phyloP scores from a whole-genome alignment of 2,329 filamentous ascomycete species.

The Hymenoscyphus albidus region DNA sequence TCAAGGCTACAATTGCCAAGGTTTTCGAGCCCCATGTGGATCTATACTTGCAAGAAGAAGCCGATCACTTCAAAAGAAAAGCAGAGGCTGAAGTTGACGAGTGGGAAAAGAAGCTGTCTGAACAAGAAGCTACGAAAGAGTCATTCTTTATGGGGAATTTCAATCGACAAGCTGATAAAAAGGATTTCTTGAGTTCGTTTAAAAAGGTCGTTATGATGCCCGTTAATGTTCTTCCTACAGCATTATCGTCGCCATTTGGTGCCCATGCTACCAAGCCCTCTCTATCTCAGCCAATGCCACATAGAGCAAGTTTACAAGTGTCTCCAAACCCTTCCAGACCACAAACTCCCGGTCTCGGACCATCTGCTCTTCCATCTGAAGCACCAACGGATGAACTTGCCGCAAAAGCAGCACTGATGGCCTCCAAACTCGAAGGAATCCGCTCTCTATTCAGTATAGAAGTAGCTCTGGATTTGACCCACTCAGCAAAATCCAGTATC shows the following conservation, averaged over 20 bases:
- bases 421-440: constrained; percentile 89
- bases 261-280: constrained; percentile 37
- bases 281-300: constrained; percentile 24
- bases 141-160: constrained; percentile 95
- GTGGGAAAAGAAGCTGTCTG: constrained; percentile 90
- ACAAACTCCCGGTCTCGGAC: constrained; percentile 45
- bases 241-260: constrained; percentile 45
- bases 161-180: constrained; percentile 91
- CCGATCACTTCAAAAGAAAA: constrained; percentile 75
- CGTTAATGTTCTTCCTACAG: constrained; percentile 78
- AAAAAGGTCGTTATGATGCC: constrained; percentile 99
- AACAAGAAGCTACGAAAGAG: constrained; percentile 86
- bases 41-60: constrained; percentile 85
- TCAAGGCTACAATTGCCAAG: constrained; percentile 63
- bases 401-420: constrained; percentile 97
- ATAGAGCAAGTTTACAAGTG: constrained; percentile 31
- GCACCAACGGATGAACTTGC: constrained; percentile 87
- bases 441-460: constrained; percentile 95
- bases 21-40: constrained; percentile 94
- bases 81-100: constrained; percentile 72
- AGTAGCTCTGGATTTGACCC: constrained; percentile 83
- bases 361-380: constrained; percentile 49
- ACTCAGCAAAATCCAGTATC: constrained; percentile 80
- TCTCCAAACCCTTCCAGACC: constrained; percentile 41
- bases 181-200: constrained; percentile 93